A percentile compares a stretch with the other conserved stretches of the same genome.
Conservation (phyloP, 2,329 filamentous ascomycete genomes). For the Diaporthe sp. region DNA sequence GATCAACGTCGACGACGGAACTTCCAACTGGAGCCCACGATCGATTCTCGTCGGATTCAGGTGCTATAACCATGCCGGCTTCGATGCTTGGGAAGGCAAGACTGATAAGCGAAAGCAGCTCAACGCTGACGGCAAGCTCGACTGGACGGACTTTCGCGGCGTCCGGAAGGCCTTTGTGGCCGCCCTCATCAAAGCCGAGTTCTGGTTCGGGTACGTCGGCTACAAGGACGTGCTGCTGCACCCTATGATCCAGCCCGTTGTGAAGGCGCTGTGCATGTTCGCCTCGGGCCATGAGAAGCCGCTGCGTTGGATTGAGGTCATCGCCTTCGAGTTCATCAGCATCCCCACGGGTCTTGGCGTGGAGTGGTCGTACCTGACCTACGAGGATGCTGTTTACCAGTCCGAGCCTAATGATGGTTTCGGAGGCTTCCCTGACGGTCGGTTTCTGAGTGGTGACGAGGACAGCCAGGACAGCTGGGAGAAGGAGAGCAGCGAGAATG, state of each 20-base stretch:
- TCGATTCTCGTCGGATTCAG: not conserved
- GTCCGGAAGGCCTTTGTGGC: not conserved
- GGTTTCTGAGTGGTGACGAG: no score
- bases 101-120: not conserved
- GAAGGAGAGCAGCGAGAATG: no score
- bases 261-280: not conserved
- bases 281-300: not conserved
- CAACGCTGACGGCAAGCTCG: no score
- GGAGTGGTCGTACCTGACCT: no score
- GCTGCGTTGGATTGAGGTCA: not conserved
- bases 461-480: no score
- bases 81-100: not conserved
- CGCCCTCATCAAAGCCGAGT: not conserved
- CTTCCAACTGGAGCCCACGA: not conserved
- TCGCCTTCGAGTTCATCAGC: not conserved
- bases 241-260: not conserved
- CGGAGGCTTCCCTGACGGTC: no score
- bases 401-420: no score
- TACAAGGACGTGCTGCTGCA: not conserved
- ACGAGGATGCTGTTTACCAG: no score
- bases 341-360: no score
- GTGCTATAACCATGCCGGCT: not conserved
- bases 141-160: not conserved
- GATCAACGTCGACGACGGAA: not conserved
- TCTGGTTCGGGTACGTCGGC: not conserved